phyloP scores from a whole-genome alignment of 2,329 filamentous ascomycete genomes.

The Aureobasidium sp. region DNA sequence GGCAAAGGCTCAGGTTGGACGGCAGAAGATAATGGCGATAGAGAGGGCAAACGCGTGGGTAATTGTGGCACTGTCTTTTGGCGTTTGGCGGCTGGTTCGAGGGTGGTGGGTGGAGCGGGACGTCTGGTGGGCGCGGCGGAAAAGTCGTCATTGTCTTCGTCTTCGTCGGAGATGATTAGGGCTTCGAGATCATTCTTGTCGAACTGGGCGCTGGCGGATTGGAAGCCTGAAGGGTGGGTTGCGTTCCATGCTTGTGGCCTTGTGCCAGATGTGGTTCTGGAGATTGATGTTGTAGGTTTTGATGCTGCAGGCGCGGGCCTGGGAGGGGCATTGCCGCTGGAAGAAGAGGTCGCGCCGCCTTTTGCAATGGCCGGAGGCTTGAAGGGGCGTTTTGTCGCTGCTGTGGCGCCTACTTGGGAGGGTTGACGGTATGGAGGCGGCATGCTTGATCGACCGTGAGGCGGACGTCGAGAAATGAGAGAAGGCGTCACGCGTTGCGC shows the following conservation, averaged over 20 bases:
- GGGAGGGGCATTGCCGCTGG: not conserved
- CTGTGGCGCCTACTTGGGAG: conserved; percentile 12
- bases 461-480: not conserved
- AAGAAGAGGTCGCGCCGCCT: not conserved
- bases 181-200: conserved; percentile 5
- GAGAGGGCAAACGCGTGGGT: not conserved
- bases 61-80: not conserved
- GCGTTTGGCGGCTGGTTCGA: not conserved
- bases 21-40: conserved; percentile 3
- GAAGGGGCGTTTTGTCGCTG: conserved; percentile 10
- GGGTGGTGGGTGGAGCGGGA: not conserved
- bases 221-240: not conserved
- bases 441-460: not conserved
- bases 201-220: not conserved
- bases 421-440: conserved; percentile 8
- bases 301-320: not conserved
- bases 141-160: not conserved
- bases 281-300: not conserved
- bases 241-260: not conserved
- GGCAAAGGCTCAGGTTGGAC: not conserved
- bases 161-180: conserved; percentile 3
- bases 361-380: conserved; percentile 2
- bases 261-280: not conserved
- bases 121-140: not conserved
- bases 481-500: not conserved